Base-by-base conservation (phyloP, 306 rosid genomes). In the Spatholobus suberectus region DNA sequence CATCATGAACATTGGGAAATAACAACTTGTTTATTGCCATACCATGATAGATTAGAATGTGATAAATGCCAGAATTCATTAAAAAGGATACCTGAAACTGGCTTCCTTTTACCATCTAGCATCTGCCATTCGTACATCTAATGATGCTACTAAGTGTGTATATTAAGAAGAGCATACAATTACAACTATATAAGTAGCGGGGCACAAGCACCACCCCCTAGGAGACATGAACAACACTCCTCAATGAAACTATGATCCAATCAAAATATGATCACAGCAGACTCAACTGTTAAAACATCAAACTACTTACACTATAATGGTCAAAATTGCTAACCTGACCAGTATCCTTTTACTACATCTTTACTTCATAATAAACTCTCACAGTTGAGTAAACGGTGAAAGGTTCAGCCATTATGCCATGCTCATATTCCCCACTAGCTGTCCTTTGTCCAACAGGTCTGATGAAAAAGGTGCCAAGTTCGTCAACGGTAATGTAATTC, bases 401-500 rank as follows among this genome's bases (percentile, higher is more conserved):
- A 18, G 93, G 91, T 43, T 89, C 95, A 18, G 92, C 95, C 97
- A 94, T 92, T 79, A 90, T 89, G 7, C 90, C 92, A 46, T 79
- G 59, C 57, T 82, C 88, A 55, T 77, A 70, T 65, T 89, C 90
- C 18, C 90, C 90, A 7, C 21, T 17, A 26, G 86, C 86, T 73
- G 76, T 62, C 74, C 88, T 89, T 78, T 77, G 88, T 0, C 79
- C 3, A 29, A 89, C 86, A 1, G 98, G 97, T 27, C 86, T 91
- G 71, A 95, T 91, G 82, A 95, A 91, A 40, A 80, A 40, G 49
- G 89, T 86, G 57, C 98, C 98, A 66, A 93, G 94, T 58, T 95
- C 97, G 2, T 91, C 93, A 20, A 93, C 85, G 9, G 81, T 44
- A 75, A 85, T 71, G 66, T 86, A 87, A 68, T 89, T 97, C 43